These are phyloP conservation scores for Micractinium sp. DNA, from an alignment of 139 green algal species.

Conservation along the genomic window DNA sequence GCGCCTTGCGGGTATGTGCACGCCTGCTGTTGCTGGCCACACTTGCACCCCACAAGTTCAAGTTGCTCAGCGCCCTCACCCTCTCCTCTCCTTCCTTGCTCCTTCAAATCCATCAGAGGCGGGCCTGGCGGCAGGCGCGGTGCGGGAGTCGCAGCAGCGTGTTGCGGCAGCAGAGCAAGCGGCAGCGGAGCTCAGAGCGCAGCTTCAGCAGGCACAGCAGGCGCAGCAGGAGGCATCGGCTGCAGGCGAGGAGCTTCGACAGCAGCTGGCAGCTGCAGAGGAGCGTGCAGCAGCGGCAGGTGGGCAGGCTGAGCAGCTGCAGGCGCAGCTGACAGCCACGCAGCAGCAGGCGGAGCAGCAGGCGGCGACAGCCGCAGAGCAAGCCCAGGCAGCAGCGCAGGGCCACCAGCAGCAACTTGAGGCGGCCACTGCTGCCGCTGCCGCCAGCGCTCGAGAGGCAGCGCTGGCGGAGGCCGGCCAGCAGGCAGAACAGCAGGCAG, in stretches of 20 bases:
- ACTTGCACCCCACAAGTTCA: not conserved
- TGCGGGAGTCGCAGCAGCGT: conserved; percentile 26
- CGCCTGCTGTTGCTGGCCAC: not conserved
- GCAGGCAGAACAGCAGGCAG: not conserved
- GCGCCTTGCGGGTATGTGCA: too few species aligned
- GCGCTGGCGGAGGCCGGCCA: not conserved
- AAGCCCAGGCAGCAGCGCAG: not conserved
- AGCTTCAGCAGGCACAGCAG: conserved; percentile 16
- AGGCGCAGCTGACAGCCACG: not conserved
- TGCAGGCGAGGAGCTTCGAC: not conserved
- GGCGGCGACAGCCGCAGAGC: not conserved
- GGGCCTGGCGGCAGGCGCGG: not conserved
- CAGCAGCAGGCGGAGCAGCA: conserved; percentile 4
- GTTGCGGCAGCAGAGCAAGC: not conserved
- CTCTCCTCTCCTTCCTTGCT: not conserved
- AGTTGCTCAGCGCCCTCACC: not conserved
- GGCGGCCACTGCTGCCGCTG: not conserved
- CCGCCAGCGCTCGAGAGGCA: not conserved
- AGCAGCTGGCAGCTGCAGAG: conserved; percentile 11
- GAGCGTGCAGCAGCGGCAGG: not conserved
- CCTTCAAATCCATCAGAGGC: not conserved
- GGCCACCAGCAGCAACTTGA: not conserved
- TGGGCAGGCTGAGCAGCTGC: not conserved
- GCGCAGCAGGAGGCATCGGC: not conserved
- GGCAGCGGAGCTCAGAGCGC: not conserved